These are phyloP conservation scores for Geranomyces michiganensis DNA, from an alignment of 192 early-diverging fungal genomes.

Conservation along the genomic window DNA sequence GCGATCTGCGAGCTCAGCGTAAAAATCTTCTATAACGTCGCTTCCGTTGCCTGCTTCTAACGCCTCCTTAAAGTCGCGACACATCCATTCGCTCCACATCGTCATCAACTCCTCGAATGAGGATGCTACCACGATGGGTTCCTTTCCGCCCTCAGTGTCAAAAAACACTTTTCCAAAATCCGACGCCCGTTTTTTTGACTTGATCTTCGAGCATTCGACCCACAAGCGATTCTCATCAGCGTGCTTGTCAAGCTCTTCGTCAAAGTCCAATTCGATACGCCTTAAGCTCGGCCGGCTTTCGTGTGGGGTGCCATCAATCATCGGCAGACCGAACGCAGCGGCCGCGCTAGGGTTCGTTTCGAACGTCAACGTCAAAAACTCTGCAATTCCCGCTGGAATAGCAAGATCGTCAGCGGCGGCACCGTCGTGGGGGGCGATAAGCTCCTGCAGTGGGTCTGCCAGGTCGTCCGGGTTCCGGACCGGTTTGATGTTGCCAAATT, in stretches of 20 bases:
- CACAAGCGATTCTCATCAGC: slow-evolving; percentile 9
- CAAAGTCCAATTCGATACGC: slow-evolving; percentile 23
- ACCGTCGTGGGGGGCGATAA: not conserved
- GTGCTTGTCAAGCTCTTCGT: slow-evolving; percentile 22
- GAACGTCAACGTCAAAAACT: slow-evolving; percentile 16
- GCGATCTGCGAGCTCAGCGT: not conserved
- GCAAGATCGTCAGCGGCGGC: not conserved
- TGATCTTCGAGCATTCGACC: not conserved
- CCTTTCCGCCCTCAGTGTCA: not conserved
- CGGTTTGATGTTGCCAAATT: slow-evolving; percentile 18
- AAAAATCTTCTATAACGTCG: slow-evolving; percentile 19
- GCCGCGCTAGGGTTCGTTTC: slow-evolving; percentile 9
- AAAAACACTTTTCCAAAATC: slow-evolving; percentile 21
- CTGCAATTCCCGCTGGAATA: slow-evolving; percentile 17
- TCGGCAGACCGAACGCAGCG: slow-evolving; percentile 22
- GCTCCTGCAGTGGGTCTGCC: not conserved
- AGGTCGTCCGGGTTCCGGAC: slow-evolving; percentile 20
- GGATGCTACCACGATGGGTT: not conserved
- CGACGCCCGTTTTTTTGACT: not conserved
- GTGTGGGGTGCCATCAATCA: slow-evolving; percentile 1
- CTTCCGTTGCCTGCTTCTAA: not conserved
- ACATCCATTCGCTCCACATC: slow-evolving; percentile 3
- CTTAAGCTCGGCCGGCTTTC: not conserved
- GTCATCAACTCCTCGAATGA: slow-evolving; percentile 10
- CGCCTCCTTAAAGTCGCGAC: slow-evolving; percentile 6